Base-by-base conservation (phyloP, 345 rosid genomes). In the Sisymbrium altissimum region DNA sequence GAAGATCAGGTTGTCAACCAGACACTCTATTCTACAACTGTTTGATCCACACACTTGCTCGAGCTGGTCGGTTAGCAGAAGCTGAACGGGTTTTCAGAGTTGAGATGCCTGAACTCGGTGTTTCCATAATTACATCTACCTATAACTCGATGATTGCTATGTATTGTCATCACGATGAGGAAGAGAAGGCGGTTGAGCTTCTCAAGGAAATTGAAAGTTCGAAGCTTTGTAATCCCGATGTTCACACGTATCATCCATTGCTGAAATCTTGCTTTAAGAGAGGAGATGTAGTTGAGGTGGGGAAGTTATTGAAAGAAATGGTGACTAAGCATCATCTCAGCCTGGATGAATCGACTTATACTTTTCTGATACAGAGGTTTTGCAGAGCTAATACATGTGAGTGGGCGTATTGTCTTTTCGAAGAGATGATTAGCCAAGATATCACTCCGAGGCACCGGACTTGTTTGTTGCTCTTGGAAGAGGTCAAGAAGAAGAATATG, bases 131-230 rank as follows among this genome's bases (percentile, higher is more conserved):
- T 62, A 78, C 90, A 4, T 88, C 96, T 5, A 88, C 97, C 2
- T 89, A 85, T 73, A 89, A 94, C 80, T 76, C 91, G 9, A 82
- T 91, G 95, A 85, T 91, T 72, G 85, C 95, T 41, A 85, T 87
- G 92, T 84, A 85, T 32, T 94, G 96, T 63, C 81, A 83, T 71
- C 84, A 83, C 4, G 78, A 65, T 57, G 82, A 75, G 54, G 88
- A 73, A 46, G 60, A 78, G 2, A 80, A 70, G 75, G 98, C 86
- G 1, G 65, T 86, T 59, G 25, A 71, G 73, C 76, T 88, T 45
- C 86, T 94, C 19, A 45, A 61, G 62, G 83, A 87, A 44, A 85
- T 89, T 86, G 90, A 87, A 67, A 72, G 72, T 38, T 69, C 63
- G 3, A 74, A 65, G 32, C 45, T 76, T 50, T 88, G 85, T 72